Conservation (phyloP, 768 basidiomycete species). For the Calocybe cyanea region DNA sequence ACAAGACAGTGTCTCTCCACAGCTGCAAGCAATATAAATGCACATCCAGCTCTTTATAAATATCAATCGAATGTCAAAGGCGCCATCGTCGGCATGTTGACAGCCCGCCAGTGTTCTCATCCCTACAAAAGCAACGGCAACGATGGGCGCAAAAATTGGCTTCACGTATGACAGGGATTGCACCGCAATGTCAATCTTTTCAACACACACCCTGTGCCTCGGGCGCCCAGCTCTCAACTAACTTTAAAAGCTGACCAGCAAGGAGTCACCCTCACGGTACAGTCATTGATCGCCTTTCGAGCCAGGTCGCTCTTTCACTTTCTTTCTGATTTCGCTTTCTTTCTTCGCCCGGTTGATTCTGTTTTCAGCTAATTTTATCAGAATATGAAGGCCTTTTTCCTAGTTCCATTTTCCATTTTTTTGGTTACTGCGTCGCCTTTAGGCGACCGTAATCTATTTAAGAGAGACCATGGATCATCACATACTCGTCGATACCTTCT, state of each 20-base stretch:
- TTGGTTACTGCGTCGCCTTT: constrained; percentile 28
- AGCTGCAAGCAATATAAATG: no score
- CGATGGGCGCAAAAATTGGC: neutral
- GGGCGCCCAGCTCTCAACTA: neutral
- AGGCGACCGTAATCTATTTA: constrained; percentile 30
- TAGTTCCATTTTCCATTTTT: constrained; percentile 26
- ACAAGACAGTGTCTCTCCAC: no score
- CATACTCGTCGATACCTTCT: constrained; percentile 28
- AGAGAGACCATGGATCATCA: constrained; percentile 26
- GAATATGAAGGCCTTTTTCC: constrained; percentile 27
- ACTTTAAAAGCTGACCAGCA: neutral
- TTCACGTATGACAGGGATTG: neutral
- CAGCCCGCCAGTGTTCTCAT: no score
- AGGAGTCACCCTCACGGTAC: neutral
- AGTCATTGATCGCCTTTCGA: constrained; percentile 20
- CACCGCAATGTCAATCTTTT: neutral
- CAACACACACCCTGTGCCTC: neutral
- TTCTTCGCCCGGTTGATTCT: no score
- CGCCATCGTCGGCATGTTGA: no score
- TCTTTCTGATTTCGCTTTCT: constrained; percentile 9
- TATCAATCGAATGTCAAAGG: no score
- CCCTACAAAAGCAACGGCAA: neutral
- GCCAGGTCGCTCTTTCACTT: constrained; percentile 32
- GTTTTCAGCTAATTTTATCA: constrained; percentile 7
- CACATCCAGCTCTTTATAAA: no score